Evolutionary conservation across 495 filamentous ascomycete genomes (phyloP).

Genomic region (Hyaloscypha finlandica): DNA sequence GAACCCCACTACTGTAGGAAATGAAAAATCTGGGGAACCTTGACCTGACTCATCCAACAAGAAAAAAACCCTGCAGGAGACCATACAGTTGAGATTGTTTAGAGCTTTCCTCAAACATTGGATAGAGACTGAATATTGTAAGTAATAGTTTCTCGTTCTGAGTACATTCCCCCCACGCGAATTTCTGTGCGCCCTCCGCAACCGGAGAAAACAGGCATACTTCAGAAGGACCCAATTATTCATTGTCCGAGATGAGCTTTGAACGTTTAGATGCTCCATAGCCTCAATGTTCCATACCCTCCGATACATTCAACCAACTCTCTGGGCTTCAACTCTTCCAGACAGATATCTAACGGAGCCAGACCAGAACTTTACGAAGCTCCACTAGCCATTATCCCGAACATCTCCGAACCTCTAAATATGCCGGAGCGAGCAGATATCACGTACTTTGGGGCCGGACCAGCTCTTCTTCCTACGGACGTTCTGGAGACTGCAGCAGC

Average conservation of each 20-base stretch:
- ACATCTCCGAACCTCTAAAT: background rate
- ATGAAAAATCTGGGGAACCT: conserved; percentile 16
- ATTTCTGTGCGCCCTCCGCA: conserved; percentile 8
- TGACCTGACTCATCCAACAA: conserved; percentile 6
- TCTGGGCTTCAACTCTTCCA: background rate
- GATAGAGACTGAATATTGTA: background rate
- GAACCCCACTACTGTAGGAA: background rate
- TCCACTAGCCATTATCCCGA: background rate
- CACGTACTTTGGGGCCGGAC: conserved; percentile 84
- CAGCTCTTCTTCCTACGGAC: conserved; percentile 75
- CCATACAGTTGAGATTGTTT: background rate
- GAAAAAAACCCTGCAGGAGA: background rate
- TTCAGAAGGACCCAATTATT: background rate
- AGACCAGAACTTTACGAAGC: background rate
- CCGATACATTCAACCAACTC: background rate
- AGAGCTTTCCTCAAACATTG: background rate
- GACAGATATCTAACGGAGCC: background rate
- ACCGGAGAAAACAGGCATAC: conserved; percentile 1
- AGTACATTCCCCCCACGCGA: background rate
- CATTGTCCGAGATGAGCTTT: background rate
- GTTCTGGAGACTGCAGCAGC: conserved; percentile 73
- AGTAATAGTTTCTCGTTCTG: background rate
- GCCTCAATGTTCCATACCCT: background rate
- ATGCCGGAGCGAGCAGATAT: conserved; percentile 56
- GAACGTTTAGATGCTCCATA: background rate